phyloP scores from a whole-genome alignment of 352 stramenopile species.

The Labyrinthula sp. region DNA sequence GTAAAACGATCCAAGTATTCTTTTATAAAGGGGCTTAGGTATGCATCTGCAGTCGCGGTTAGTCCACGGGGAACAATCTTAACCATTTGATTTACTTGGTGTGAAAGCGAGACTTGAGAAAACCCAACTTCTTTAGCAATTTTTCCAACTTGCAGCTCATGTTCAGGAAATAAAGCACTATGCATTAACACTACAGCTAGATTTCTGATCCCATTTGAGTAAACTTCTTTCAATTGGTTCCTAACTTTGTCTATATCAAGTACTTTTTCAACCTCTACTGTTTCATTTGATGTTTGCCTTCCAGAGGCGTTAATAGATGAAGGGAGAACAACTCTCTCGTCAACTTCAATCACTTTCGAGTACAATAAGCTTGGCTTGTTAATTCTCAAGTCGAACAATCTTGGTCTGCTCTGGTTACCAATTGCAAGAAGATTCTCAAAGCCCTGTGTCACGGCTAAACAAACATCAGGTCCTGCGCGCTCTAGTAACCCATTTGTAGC shows the following conservation, averaged over 20 bases:
- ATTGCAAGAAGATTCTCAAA: conserved; percentile 91
- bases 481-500: conserved; percentile 97
- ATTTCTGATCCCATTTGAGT: conserved; percentile 58
- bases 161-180: conserved; percentile 70
- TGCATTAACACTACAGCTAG: conserved; percentile 82
- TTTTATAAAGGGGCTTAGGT: conserved; percentile 91
- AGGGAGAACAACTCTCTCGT: conserved; percentile 74
- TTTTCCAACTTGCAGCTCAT: conserved; percentile 65
- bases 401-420: conserved; percentile 84
- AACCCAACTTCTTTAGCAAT: conserved; percentile 75
- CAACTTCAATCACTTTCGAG: conserved; percentile 80
- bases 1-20: conserved; percentile 84
- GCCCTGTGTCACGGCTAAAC: conserved; percentile 74
- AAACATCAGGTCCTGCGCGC: conserved; percentile 73
- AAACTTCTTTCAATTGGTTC: conserved; percentile 52
- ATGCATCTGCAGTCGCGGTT: conserved; percentile 86
- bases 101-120: conserved; percentile 57
- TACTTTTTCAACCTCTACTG: conserved; percentile 52
- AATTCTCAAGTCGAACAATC: conserved; percentile 91
- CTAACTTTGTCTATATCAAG: conserved; percentile 54
- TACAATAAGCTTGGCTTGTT: conserved; percentile 68
- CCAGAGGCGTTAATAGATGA: conserved; percentile 26
- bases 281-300: conserved; percentile 59
- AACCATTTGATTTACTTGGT: conserved; percentile 88
- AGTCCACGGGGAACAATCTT: conserved; percentile 84